Evolutionary conservation across 768 basidiomycete species (phyloP).

Genomic region (Cystofilobasidium bisporidii): DNA sequence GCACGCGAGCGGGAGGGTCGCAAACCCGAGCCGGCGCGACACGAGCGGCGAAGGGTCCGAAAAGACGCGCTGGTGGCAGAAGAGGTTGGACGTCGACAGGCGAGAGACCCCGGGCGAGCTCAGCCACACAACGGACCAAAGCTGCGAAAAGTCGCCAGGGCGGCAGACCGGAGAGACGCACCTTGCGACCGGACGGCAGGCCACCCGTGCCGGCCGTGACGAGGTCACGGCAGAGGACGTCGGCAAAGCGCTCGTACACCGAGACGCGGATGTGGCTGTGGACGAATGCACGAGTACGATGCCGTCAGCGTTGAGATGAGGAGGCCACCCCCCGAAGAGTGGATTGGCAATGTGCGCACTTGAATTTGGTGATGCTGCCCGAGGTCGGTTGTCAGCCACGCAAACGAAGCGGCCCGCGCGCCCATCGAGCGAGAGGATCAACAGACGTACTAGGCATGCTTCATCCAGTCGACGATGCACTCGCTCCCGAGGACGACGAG

Average conservation of each 20-base stretch:
- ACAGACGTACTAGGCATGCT: conserved; percentile 67
- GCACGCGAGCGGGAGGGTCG: conserved; percentile 80
- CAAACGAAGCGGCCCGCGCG: no score
- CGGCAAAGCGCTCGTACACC: conserved; percentile 88
- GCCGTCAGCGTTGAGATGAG: no score
- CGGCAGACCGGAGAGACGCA: no score
- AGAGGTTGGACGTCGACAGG: no score
- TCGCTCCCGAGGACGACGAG: conserved; percentile 83
- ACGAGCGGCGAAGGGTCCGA: conserved; percentile 94
- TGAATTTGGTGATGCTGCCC: conserved; percentile 81
- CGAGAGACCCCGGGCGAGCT: no score
- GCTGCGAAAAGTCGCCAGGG: no score
- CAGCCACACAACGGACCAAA: no score
- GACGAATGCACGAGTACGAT: background rate
- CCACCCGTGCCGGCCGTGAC: conserved; percentile 45
- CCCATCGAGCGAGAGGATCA: no score
- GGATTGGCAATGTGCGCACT: conserved; percentile 42
- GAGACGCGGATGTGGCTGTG: conserved; percentile 71
- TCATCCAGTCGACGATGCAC: conserved; percentile 94
- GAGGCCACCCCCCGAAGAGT: no score
- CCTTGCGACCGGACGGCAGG: conserved; percentile 52
- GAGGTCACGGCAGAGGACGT: conserved; percentile 88
- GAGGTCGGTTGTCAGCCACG: background rate
- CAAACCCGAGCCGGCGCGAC: conserved; percentile 85
- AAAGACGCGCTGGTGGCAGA: conserved; percentile 78